phyloP scores from a whole-genome alignment of 208 protist species.

The Perkinsela sp. region DNA sequence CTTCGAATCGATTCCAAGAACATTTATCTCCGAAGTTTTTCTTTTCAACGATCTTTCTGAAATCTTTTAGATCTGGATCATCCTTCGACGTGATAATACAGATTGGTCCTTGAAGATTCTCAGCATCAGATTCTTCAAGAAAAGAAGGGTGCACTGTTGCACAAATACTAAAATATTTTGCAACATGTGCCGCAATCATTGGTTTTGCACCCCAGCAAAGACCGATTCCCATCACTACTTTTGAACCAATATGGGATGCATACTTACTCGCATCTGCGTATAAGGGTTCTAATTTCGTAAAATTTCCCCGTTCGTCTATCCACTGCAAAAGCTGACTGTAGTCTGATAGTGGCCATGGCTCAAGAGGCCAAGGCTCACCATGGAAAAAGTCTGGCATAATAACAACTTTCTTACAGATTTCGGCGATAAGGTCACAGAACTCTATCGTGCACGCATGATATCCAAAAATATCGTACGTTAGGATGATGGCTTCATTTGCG shows the following conservation, averaged over 20 bases:
- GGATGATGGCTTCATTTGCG: constrained; percentile 8
- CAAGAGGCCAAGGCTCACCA: constrained; percentile 9
- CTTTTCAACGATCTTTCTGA: constrained; percentile 10
- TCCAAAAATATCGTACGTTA: constrained; percentile 23
- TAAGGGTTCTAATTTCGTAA: constrained; percentile 2
- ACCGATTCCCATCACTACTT: constrained; percentile 13
- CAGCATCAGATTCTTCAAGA: constrained; percentile 2
- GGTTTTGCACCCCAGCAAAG: constrained; percentile 22
- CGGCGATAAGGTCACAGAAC: constrained; percentile 14
- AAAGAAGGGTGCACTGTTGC: constrained; percentile 13
- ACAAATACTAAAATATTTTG: constrained; percentile 9
- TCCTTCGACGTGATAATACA: constrained; percentile 18
- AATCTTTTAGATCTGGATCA: constrained; percentile 10
- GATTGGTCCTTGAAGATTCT: constrained; percentile 4
- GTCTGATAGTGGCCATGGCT: constrained; percentile 11
- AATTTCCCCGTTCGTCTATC: constrained; percentile 6
- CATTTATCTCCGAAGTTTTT: constrained; percentile 5
- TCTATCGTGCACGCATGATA: constrained; percentile 15
- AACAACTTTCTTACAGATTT: constrained; percentile 12
- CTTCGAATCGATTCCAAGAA: constrained; percentile 13
- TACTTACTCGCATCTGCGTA: constrained; percentile 4
- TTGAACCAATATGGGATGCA: constrained; percentile 12
- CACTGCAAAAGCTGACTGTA: constrained; percentile 9
- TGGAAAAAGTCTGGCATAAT: constrained; percentile 24
- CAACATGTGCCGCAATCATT: constrained; percentile 7